Evolutionary conservation across 306 rosid species (phyloP).

Genomic region (Canavalia gladiata): DNA sequence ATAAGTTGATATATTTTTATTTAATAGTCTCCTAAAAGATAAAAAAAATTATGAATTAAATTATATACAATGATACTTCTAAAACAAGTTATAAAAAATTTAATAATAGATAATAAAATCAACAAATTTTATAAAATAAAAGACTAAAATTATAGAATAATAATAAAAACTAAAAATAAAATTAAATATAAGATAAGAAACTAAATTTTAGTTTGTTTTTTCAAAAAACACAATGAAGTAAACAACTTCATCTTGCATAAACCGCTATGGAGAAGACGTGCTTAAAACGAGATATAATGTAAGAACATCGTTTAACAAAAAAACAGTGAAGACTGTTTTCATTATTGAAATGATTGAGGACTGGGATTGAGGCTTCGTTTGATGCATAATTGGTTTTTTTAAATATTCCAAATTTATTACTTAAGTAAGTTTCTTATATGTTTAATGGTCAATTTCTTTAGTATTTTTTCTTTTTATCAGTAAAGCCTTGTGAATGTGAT

Average conservation of each 20-base stretch:
- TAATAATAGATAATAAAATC: too few relatives aligned
- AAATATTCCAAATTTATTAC: neutral
- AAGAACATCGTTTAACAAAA: neutral
- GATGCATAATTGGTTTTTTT: neutral
- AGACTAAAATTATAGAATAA: too few relatives aligned
- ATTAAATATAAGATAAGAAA: too few relatives aligned
- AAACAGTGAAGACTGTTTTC: neutral
- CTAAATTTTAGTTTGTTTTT: too few relatives aligned
- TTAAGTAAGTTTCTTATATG: neutral
- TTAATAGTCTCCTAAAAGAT: too few relatives aligned
- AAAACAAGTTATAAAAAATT: too few relatives aligned
- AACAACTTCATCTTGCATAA: neutral
- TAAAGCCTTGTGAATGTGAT: neutral
- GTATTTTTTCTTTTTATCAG: neutral
- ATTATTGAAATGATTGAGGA: conserved; percentile 9
- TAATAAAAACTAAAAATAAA: too few relatives aligned
- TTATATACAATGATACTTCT: too few relatives aligned
- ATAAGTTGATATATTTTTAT: too few relatives aligned
- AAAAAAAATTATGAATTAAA: too few relatives aligned
- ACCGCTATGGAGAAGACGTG: conserved; percentile 2
- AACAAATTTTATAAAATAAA: too few relatives aligned
- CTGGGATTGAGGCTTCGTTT: neutral
- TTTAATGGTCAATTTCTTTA: neutral
- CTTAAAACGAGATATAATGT: conserved; percentile 11
- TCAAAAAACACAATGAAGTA: neutral